Evolutionary conservation across 169 alveolate species (phyloP).

Genomic region (Plasmodium sp.): DNA sequence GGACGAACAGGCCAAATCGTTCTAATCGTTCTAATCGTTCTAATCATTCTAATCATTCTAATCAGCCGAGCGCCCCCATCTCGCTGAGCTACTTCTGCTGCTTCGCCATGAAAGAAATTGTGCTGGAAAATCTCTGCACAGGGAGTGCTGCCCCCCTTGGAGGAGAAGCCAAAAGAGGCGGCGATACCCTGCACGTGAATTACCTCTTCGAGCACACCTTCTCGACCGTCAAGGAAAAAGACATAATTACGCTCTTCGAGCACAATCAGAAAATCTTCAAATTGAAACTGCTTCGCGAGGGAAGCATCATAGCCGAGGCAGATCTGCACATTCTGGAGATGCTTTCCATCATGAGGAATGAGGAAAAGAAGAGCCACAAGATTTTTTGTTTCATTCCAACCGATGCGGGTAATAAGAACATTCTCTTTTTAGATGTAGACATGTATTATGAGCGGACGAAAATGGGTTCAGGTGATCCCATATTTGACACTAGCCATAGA

Average conservation of each 20-base stretch:
- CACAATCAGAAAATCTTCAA: constrained; percentile 41
- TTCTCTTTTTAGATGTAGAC: constrained; percentile 62
- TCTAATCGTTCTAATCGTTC: too few species aligned
- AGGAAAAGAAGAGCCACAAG: constrained; percentile 40
- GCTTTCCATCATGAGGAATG: constrained; percentile 29
- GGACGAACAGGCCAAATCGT: background rate
- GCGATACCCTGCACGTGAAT: background rate
- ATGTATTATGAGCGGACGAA: constrained; percentile 31
- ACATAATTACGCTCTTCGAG: constrained; percentile 45
- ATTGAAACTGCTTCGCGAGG: background rate
- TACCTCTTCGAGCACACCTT: constrained; percentile 40
- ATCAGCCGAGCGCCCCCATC: background rate
- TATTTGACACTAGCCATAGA: constrained; percentile 19
- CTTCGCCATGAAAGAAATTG: constrained; percentile 39
- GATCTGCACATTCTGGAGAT: constrained; percentile 51
- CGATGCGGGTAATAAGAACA: background rate
- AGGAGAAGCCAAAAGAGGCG: background rate
- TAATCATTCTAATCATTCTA: too few species aligned
- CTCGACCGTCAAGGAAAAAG: constrained; percentile 61
- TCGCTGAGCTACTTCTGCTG: constrained; percentile 42
- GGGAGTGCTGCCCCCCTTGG: background rate
- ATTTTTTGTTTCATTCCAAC: constrained; percentile 27
- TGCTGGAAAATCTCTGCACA: background rate
- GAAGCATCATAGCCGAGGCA: constrained; percentile 44
- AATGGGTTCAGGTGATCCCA: background rate